phyloP scores from a whole-genome alignment of 2,329 filamentous ascomycete genomes.

The Epichloe bromicola region DNA sequence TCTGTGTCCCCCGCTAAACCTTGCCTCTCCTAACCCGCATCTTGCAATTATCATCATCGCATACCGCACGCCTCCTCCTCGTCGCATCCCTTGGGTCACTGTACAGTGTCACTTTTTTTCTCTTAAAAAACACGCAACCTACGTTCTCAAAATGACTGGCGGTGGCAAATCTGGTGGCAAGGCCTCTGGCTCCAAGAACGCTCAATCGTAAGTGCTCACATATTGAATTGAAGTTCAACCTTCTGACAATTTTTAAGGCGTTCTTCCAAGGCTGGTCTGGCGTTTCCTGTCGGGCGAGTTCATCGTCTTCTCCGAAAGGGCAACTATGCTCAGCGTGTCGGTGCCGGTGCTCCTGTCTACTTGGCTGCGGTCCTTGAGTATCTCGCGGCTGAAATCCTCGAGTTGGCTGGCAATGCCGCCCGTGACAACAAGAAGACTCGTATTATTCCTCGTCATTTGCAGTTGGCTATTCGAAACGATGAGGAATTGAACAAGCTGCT shows the following conservation, averaged over 20 bases:
- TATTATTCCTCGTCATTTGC: constrained; percentile 97
- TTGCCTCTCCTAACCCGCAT: constrained; percentile 20
- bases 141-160: constrained; percentile 86
- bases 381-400: constrained; percentile 95
- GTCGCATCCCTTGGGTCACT: constrained; percentile 7
- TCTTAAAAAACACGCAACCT: constrained; percentile 12
- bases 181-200: constrained; percentile 97
- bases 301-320: constrained; percentile 98
- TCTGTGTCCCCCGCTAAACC: constrained; percentile 30
- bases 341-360: constrained; percentile 95
- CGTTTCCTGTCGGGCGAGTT: constrained; percentile 97
- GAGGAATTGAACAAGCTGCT: constrained; percentile 99
- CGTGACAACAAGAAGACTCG: constrained; percentile 99
- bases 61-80: constrained; percentile 17
- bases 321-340: constrained; percentile 99
- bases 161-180: constrained; percentile 99
- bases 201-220: constrained; percentile 74
- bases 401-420: constrained; percentile 95
- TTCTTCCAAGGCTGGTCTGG: constrained; percentile 98
- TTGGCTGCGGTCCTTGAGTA: constrained; percentile 97
- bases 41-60: constrained; percentile 25
- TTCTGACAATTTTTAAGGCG: constrained; percentile 44
- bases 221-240: background rate
- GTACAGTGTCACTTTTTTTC: background rate
- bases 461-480: constrained; percentile 98